Evolutionary conservation across 331 rosid species (phyloP), one percentile per base, ranked within the genome.

Genomic region (Quercus phellos): DNA sequence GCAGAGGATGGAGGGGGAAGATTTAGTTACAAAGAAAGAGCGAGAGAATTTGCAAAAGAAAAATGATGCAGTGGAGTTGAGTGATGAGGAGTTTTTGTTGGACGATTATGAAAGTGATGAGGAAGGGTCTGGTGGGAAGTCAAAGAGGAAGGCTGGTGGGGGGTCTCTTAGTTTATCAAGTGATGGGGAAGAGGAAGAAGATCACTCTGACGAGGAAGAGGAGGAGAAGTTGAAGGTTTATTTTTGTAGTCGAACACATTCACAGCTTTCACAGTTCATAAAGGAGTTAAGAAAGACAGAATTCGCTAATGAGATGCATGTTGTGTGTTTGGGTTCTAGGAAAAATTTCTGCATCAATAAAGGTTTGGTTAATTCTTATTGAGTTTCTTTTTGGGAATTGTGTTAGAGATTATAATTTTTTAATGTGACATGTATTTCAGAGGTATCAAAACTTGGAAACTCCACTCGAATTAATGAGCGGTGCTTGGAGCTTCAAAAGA

Each of bases 241-340:
- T 81, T 94, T 92, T 81, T 92, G 98, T 70, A 92, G 97, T 77
- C 86, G 98, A 83, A 92, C 98, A 0, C 98, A 94, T 85, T 94
- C 98, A 1, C 97, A 94, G 83, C 98, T 94, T 68, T 94, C 97
- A 1, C 97, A 94, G 85, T 94, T 94, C 77, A 72, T 92, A 69
- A 89, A 83, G 89, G 98, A 94, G 88, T 84, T 94, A 64, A 79
- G 80, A 83, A 94, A 76, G 87, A 94, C 97, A 0, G 80, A 83
- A 46, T 92, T 92, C 72, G 91, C 92, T 54, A 74, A 70, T 70
- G 93, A 88, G 80, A 80, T 94, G 81, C 74, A 67, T 70, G 92
- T 85, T 79, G 90, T 94, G 68, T 90, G 89, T 80, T 85, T 94
- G 73, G 97, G 95, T 72, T 94, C 97, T 64, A 89, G 97, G 86